Base-by-base conservation (phyloP, 495 filamentous ascomycete genomes). In the Oleoguttula mirabilis region DNA sequence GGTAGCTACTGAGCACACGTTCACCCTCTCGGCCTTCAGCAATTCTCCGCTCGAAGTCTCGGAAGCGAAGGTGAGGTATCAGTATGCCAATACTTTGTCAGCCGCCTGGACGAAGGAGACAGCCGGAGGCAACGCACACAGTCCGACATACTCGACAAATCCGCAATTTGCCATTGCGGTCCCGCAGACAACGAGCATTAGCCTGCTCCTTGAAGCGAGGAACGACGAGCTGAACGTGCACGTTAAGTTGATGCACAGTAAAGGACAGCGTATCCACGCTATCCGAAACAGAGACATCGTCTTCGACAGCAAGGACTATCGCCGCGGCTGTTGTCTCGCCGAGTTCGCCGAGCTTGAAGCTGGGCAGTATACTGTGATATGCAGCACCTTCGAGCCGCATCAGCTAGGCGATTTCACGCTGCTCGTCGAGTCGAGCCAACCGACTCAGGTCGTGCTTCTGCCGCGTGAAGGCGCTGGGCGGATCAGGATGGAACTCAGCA, bases 11-110 rank as follows among this genome's bases (percentile, higher is more conserved):
- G 69, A 60, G 34, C 82, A 90, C 55, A 76, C 73, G 32, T 94
- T 96, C 61, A 90, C 88, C 2, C 66, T 98, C 7, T 84, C 84
- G 0, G 75, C 80, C 31, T 82, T 94, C 55, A 88, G 85, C 4
- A 61, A 68, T 17, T 53, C 60, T 0, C 63, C 75, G 1, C 61
- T 90, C 0, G 55, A 51, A 11, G 60, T 95, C n/a, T 59, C 63
- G 12, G 67, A 68, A 3, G 80, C 85, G 1, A 52, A 62, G 22
- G 69, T 79, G 22, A 63, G 65, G 23, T 78, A 82, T 40, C 52
- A 66, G 0, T 70, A 78, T 51, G 60, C 68, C 43, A 66, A 53
- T 17, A 71, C 72, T 40, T 57, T 74, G 25, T 53, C 60, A 5
- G 76, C 77, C 1, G 58, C 67, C 36, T 98, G 90, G 90, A 87